Conservation (phyloP, 345 rosid genomes). For the Eutrema heterophyllum region DNA sequence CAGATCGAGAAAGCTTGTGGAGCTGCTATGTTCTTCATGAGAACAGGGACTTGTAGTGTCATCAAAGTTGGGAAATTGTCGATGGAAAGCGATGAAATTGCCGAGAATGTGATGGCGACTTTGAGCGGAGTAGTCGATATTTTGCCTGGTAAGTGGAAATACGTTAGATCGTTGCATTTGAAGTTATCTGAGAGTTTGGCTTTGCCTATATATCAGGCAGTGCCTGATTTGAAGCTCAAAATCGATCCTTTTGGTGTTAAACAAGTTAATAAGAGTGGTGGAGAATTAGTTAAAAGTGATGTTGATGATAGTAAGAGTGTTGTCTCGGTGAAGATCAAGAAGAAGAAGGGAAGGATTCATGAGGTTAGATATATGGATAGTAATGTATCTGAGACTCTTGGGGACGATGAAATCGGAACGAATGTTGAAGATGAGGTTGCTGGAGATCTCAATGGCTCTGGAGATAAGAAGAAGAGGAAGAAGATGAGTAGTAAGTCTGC, state of each 20-base stretch:
- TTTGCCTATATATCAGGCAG: slow-evolving; percentile 55
- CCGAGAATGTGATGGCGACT: slow-evolving; percentile 51
- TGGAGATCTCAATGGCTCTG: neutral
- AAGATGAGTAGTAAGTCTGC: neutral
- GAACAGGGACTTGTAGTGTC: slow-evolving; percentile 62
- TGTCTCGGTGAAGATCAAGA: slow-evolving; percentile 26
- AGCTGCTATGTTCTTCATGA: slow-evolving; percentile 54
- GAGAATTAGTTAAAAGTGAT: neutral
- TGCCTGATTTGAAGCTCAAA: slow-evolving; percentile 58
- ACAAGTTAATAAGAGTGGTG: slow-evolving; percentile 14
- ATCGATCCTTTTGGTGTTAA: slow-evolving; percentile 34
- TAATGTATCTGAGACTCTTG: slow-evolving; percentile 27
- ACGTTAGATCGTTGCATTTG: slow-evolving; percentile 59
- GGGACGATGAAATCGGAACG: slow-evolving; percentile 29
- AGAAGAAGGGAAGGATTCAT: slow-evolving; percentile 64
- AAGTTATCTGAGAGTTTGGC: slow-evolving; percentile 65
- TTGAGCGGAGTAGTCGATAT: slow-evolving; percentile 52
- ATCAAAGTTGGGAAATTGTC: slow-evolving; percentile 56
- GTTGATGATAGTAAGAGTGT: slow-evolving; percentile 23
- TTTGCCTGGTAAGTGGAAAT: slow-evolving; percentile 64
- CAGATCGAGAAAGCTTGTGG: slow-evolving; percentile 55
- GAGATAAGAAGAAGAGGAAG: slow-evolving; percentile 30
- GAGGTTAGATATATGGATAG: slow-evolving; percentile 73
- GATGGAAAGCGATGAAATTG: slow-evolving; percentile 37
- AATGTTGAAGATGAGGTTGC: slow-evolving; percentile 18